phyloP scores from a whole-genome alignment of 495 filamentous ascomycete species.

The Parathielavia appendiculata region DNA sequence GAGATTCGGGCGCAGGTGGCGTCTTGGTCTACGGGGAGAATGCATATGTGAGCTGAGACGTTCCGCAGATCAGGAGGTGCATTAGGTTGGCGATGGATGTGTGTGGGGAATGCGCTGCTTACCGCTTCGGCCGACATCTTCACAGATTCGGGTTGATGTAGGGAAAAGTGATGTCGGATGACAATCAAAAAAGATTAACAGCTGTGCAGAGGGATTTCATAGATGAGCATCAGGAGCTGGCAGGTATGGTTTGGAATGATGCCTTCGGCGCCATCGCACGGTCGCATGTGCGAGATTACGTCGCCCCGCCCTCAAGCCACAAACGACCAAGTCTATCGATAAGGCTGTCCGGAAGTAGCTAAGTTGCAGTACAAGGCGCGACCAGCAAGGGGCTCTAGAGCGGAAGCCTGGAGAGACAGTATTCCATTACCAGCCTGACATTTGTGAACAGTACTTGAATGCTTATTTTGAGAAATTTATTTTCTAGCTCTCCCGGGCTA shows the following conservation, averaged over 20 bases:
- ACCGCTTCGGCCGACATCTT: slow-evolving; percentile 12
- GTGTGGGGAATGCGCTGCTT: background rate
- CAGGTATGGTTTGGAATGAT: slow-evolving; percentile 7
- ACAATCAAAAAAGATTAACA: background rate
- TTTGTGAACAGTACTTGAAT: too few relatives aligned
- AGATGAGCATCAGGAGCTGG: background rate
- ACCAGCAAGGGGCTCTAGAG: too few relatives aligned
- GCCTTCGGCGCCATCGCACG: slow-evolving; percentile 8
- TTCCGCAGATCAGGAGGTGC: slow-evolving; percentile 8
- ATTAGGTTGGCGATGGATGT: background rate
- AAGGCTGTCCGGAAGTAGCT: slow-evolving; percentile 5
- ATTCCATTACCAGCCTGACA: too few relatives aligned
- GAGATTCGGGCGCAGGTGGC: slow-evolving; percentile 60
- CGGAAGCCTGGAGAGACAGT: too few relatives aligned
- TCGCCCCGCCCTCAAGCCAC: slow-evolving; percentile 21
- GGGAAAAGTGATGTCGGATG: background rate
- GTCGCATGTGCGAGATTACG: slow-evolving; percentile 30
- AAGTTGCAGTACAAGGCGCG: too few relatives aligned
- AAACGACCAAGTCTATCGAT: slow-evolving; percentile 20
- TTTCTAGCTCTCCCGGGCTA: too few relatives aligned
- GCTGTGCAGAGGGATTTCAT: background rate
- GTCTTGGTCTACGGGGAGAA: slow-evolving; percentile 31
- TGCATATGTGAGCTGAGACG: slow-evolving; percentile 9
- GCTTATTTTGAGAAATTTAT: too few relatives aligned
- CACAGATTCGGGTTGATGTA: background rate